Base-by-base conservation (phyloP, 306 rosid species). In the Citrullus amarus region DNA sequence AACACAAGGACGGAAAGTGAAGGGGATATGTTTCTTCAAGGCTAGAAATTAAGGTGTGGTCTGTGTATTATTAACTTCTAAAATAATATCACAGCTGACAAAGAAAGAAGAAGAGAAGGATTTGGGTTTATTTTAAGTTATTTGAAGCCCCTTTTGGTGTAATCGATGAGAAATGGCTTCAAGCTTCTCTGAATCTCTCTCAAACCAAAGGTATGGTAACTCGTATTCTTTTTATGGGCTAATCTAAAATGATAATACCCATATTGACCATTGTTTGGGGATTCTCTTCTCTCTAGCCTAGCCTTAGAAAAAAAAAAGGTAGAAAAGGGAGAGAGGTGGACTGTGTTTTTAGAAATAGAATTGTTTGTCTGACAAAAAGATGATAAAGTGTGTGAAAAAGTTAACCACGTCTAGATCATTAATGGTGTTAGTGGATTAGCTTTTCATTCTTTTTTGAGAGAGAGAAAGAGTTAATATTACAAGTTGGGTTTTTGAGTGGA, bases 371-470 rank as follows among this genome's bases (percentile, higher is more conserved):
- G 97, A 92, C 91, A 90, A 86, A 89, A 91, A 88, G 93, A 82
- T 56, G 84, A 82, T 81, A 84, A 90, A 85, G 84, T 84, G 76
- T 57, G 86, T 81, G 88, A 51, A 87, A 91, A 94, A 90, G 96
- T 83, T 81, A 80, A 85, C 30, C 78, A 86, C 90, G 86, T 79
- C 84, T 80, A 78, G 90, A 83, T 84, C 82, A 80, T 80, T 83
- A 82, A 63, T 84, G 89, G 88, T 84, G 55, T 85, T 74, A 88
- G 93, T 91, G 96, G 98, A 80, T 82, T 88, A 89, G 90, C 89
- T 89, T 92, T 94, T 85, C 90, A 82, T 79, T 84, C 54, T 83
- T 79, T 62, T 12, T 22, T 58, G 54, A 43, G 30, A 80, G 79
- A 81, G 78, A 79, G 58, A 76, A 77, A 9, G 69, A 63, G 75